Evolutionary conservation across 768 basidiomycete genomes (phyloP).

Genomic region (Nevesoporus exiguus): DNA sequence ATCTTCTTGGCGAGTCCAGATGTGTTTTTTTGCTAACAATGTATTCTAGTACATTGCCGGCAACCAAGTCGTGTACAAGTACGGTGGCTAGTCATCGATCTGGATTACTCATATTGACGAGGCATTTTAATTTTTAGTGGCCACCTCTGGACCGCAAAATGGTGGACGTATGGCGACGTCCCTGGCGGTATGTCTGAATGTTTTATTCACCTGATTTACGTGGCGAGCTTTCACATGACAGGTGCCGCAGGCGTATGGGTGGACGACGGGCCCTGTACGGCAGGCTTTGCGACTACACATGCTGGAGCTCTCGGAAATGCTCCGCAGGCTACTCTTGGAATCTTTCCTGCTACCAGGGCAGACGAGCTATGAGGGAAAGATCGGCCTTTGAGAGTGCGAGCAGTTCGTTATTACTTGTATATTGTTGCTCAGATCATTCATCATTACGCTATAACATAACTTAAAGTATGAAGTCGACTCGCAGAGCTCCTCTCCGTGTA

Average conservation of each 20-base stretch:
- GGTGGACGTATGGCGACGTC: constrained; percentile 44
- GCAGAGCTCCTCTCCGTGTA: too few species aligned
- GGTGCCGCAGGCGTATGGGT: constrained; percentile 19
- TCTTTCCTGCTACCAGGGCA: not conserved
- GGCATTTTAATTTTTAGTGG: constrained; percentile 34
- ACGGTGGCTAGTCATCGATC: constrained; percentile 2
- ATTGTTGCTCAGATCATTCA: too few species aligned
- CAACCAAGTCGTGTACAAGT: constrained; percentile 43
- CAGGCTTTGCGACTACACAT: constrained; percentile 2
- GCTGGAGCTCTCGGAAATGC: not conserved
- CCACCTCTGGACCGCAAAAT: constrained; percentile 47
- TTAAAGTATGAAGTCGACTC: not conserved
- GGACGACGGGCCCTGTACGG: constrained; percentile 11
- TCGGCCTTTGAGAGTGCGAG: too few species aligned
- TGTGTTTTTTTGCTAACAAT: not conserved
- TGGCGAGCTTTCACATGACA: not conserved
- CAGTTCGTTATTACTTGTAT: too few species aligned
- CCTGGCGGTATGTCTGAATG: constrained; percentile 28
- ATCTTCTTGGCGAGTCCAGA: not conserved
- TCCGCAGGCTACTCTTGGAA: constrained; percentile 2
- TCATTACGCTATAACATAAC: too few species aligned
- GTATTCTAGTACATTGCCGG: constrained; percentile 42
- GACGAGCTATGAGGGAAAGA: not conserved
- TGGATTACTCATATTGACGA: not conserved
- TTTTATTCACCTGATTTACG: not conserved